Conservation (phyloP, 768 basidiomycete species). For the Zangia roseola region DNA sequence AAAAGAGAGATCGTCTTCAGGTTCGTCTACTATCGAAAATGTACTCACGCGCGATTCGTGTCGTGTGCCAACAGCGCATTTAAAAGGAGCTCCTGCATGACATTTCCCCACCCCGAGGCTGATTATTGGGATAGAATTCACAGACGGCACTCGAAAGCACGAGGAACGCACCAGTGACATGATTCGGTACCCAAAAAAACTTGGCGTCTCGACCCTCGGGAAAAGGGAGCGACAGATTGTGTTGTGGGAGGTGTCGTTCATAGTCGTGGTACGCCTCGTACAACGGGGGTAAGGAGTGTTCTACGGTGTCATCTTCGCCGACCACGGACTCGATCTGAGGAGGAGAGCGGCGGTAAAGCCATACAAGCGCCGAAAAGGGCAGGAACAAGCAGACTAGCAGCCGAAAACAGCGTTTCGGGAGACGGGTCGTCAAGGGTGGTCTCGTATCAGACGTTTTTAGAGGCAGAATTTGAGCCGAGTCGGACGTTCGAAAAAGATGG, state of each 20-base stretch:
- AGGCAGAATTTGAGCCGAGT: constrained; percentile 16
- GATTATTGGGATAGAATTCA: background rate
- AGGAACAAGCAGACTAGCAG: constrained; percentile 13
- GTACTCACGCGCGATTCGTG: constrained; percentile 48
- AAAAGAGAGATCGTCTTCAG: background rate
- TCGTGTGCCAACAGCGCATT: constrained; percentile 49
- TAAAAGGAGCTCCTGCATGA: constrained; percentile 55
- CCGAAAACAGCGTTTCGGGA: constrained; percentile 11
- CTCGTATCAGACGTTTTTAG: constrained; percentile 11
- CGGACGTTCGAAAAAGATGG: constrained; percentile 2
- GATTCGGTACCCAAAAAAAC: constrained; percentile 51
- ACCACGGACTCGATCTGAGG: background rate
- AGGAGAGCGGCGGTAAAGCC: constrained; percentile 9
- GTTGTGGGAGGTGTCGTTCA: constrained; percentile 48
- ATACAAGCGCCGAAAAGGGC: constrained; percentile 12
- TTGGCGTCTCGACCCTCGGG: constrained; percentile 41
- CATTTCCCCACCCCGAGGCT: constrained; percentile 64
- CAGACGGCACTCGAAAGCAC: too few relatives aligned
- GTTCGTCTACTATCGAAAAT: too few relatives aligned
- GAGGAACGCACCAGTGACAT: constrained; percentile 35
- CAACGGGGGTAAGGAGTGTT: constrained; percentile 40
- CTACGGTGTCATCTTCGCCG: background rate
- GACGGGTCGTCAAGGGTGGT: background rate
- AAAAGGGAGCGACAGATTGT: constrained; percentile 36
- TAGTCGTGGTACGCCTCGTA: constrained; percentile 43